These are phyloP conservation scores for Pseudogymnoascus sp. DNA, from an alignment of 2,329 filamentous ascomycete genomes.

Conservation along the genomic window DNA sequence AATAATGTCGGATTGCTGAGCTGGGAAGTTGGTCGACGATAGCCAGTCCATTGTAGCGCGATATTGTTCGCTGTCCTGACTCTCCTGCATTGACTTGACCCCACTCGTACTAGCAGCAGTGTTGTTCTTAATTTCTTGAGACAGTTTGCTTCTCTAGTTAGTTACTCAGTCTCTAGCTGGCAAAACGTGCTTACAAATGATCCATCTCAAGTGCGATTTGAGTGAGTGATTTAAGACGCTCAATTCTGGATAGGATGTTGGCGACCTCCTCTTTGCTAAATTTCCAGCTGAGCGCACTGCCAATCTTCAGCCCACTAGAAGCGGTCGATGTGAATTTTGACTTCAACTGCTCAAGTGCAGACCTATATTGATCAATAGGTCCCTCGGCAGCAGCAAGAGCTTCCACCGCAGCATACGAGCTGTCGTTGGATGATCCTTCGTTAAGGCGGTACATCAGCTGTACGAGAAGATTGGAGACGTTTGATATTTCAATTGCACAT, in stretches of 20 bases:
- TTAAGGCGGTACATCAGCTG: not conserved
- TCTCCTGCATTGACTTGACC: not conserved
- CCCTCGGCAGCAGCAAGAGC: not conserved
- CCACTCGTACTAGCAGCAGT: not conserved
- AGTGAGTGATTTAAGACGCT: not conserved
- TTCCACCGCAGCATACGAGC: not conserved
- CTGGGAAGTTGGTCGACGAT: slow-evolving; percentile 27
- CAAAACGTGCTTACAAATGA: not conserved
- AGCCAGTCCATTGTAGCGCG: slow-evolving; percentile 29
- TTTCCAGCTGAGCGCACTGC: not conserved
- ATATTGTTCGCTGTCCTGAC: not conserved
- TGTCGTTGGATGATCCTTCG: not conserved
- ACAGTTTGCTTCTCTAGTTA: not conserved
- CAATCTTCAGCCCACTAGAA: not conserved
- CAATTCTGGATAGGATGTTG: not conserved
- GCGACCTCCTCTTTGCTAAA: not conserved
- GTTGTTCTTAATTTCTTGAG: not conserved
- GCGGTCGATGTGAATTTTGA: not conserved
- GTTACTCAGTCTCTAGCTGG: no score
- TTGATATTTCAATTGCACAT: not conserved
- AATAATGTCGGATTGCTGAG: slow-evolving; percentile 34
- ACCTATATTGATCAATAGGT: not conserved
- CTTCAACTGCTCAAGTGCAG: not conserved
- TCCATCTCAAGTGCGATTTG: not conserved
- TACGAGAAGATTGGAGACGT: not conserved